A percentile compares a stretch with the other conserved stretches of the same genome.
Conservation (phyloP, 2,329 filamentous ascomycete species). For the Alternaria postmessia region DNA sequence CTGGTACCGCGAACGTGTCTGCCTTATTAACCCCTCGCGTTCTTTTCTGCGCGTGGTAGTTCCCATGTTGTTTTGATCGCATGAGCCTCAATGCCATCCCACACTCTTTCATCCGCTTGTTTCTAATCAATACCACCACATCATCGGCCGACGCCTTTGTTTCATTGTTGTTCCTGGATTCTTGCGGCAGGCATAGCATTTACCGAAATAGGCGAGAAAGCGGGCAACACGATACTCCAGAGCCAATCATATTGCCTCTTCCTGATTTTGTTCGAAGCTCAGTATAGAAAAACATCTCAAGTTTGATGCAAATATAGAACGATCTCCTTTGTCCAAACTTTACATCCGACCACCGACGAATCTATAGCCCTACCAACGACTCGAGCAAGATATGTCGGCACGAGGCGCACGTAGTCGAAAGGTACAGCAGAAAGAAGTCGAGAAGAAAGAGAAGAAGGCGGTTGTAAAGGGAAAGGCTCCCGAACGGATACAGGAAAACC, state of each 20-base stretch:
- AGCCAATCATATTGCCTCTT: background rate
- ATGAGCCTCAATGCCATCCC: constrained; percentile 12
- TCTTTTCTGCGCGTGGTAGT: constrained; percentile 14
- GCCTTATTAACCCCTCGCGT: constrained; percentile 19
- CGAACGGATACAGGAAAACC: constrained; percentile 29
- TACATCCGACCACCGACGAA: background rate
- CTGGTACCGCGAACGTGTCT: constrained; percentile 28
- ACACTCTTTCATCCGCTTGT: constrained; percentile 23
- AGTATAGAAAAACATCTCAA: background rate
- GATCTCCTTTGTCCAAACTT: background rate
- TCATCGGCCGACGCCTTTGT: constrained; percentile 2
- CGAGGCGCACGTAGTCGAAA: constrained; percentile 52
- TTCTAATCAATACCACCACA: constrained; percentile 3
- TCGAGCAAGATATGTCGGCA: constrained; percentile 45
- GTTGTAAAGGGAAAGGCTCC: constrained; percentile 42
- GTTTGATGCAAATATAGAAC: background rate
- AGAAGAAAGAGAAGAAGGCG: constrained; percentile 51
- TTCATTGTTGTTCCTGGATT: background rate
- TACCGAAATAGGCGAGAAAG: background rate
- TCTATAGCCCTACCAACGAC: background rate
- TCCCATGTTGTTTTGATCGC: constrained; percentile 4
- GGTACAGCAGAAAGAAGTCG: constrained; percentile 50
- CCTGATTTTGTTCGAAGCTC: background rate
- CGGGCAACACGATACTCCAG: background rate
- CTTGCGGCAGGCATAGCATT: background rate